These are phyloP conservation scores for Luvunga scandens DNA, from an alignment of 345 rosid species.

Conservation along the genomic window DNA sequence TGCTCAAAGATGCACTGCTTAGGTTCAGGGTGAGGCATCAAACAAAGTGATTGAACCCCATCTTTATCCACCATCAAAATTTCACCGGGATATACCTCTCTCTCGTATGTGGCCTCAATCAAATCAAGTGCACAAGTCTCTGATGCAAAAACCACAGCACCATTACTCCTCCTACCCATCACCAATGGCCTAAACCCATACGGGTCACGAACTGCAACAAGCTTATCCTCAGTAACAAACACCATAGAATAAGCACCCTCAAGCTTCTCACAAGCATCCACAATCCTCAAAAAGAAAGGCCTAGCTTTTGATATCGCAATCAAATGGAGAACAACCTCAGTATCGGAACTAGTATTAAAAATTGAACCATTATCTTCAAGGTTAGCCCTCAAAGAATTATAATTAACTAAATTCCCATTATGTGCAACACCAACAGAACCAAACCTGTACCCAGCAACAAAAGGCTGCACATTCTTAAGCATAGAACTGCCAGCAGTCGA, in stretches of 20 bases:
- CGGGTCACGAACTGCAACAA: constrained; percentile 93
- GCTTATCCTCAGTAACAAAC: constrained; percentile 85
- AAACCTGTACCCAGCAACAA: constrained; percentile 86
- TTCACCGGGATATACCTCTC: constrained; percentile 95
- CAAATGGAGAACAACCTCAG: constrained; percentile 95
- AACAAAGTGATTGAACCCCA: constrained; percentile 75
- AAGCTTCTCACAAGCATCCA: constrained; percentile 88
- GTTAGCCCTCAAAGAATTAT: constrained; percentile 53
- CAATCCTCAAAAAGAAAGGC: constrained; percentile 83
- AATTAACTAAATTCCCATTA: constrained; percentile 91
- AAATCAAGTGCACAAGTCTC: constrained; percentile 98
- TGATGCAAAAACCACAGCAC: constrained; percentile 86
- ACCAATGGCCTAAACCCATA: constrained; percentile 88
- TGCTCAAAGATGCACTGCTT: constrained; percentile 97
- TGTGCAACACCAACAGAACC: constrained; percentile 96
- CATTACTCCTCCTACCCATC: constrained; percentile 95
- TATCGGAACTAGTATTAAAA: constrained; percentile 90
- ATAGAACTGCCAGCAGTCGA: constrained; percentile 93
- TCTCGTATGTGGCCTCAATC: constrained; percentile 88
- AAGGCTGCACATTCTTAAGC: constrained; percentile 98
- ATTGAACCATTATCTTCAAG: constrained; percentile 89
- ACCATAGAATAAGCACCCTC: constrained; percentile 97
- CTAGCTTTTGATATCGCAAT: constrained; percentile 89
- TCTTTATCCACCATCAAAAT: constrained; percentile 84
- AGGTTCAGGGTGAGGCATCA: constrained; percentile 63